Evolutionary conservation across 345 rosid species (phyloP), one percentile per base, ranked within the genome.

Genomic region (Syzygium grande): DNA sequence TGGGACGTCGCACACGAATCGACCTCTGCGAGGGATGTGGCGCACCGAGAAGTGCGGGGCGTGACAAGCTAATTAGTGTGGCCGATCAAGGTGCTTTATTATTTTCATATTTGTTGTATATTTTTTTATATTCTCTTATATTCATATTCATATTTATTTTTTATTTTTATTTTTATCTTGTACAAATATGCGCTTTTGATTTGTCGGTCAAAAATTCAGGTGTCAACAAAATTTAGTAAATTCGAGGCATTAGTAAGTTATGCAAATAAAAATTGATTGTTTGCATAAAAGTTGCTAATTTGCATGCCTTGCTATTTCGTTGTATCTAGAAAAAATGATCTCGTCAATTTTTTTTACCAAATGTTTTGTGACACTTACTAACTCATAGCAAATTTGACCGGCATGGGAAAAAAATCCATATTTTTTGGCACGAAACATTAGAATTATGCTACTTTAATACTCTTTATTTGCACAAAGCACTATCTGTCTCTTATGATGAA

Each of bases 321-420:
- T 7, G 7, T 2, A 34, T 61, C 17, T 61, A 61, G 68, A 59
- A 59, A 27, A 27, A 59, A 13, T 11, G 12, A 61, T 0, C 14
- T n/a, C 73, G 19, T n/a, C 34, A 61, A 61, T 0, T 13, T 61
- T n/a, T n/a, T 29, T 61, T 61, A n/a, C 17, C 34, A 61, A 61
- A 34, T 9, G 2, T 13, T 38, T 34, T 17, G 11, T 5, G 0
- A 17, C 80, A 34, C 21, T 73, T 34, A 34, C 23, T 73, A 73
- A 73, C 5, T 25, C 80, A 34, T 17, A 16, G 19, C 8, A 34
- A 73, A 73, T 2, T 73, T 73, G 49, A 38, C 80, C 25, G 9
- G 49, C 49, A 19, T 0, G 3, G 5, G 0, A 0, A 65, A 65
- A 7, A 65, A 15, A 65, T n/a, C 78, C 5, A 0, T 65, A 6